Percentiles rank a stretch among this genome's conserved stretches.
Conservation (phyloP, 495 filamentous ascomycete species). For the Darksidea phi region DNA sequence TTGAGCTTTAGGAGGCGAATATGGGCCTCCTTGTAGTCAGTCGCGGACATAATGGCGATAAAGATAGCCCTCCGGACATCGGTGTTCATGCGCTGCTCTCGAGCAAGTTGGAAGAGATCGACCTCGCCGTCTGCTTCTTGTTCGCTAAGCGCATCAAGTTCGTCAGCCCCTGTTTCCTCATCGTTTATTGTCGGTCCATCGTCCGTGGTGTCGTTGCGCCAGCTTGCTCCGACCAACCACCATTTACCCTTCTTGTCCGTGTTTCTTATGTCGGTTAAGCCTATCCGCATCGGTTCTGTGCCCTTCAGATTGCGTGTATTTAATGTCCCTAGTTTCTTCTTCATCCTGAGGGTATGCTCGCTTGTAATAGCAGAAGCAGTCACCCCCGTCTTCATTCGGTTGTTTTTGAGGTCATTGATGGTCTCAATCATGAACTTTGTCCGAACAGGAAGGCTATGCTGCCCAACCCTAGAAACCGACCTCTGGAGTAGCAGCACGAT, state of each 20-base stretch:
- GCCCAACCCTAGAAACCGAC: conserved; percentile 62
- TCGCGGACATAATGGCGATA: conserved; percentile 81
- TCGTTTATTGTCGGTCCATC: conserved; percentile 35
- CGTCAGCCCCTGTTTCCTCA: conserved; percentile 15
- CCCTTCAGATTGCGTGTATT: conserved; percentile 67
- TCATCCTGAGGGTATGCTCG: conserved; percentile 82
- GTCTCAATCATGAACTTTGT: conserved; percentile 98
- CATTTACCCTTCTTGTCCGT: conserved; percentile 89
- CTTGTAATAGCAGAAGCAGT: conserved; percentile 61
- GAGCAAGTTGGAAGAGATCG: conserved; percentile 72
- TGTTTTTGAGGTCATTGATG: conserved; percentile 92
- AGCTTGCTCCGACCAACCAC: conserved; percentile 96
- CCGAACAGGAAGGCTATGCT: conserved; percentile 73
- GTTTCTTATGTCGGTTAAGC: conserved; percentile 74
- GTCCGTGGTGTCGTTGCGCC: conserved; percentile 49
- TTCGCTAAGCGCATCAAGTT: conserved; percentile 5
- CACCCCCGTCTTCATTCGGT: conserved; percentile 73
- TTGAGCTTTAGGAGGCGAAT: conserved; percentile 73
- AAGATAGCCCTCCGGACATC: conserved; percentile 91
- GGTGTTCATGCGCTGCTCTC: conserved; percentile 90
- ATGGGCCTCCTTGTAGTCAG: conserved; percentile 81
- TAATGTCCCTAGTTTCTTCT: conserved; percentile 72
- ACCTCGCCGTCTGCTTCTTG: conserved; percentile 56
- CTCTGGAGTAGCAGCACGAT: conserved; percentile 79
- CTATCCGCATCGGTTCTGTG: conserved; percentile 77